Evolutionary conservation across 148 eudicot genomes (phyloP), one percentile per base, ranked within the genome.

Genomic region (Rhododendron molle): DNA sequence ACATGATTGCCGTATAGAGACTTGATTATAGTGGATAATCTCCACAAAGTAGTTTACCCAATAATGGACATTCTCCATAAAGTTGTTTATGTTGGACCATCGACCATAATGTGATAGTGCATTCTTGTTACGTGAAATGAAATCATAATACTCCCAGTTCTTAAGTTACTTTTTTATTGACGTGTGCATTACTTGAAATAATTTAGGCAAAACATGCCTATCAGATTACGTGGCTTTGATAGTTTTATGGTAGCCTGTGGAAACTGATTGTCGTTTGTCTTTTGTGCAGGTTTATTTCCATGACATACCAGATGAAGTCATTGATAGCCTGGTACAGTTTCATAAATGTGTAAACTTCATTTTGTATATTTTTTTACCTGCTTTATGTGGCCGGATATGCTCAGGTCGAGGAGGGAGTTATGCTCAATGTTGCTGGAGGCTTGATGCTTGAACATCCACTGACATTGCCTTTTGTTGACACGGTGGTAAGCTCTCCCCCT

Each of bases 361-460:
- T 50, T 32, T 36, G 12, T 49, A 49, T 73, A 72, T 60, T 72
- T 7, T 30, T 38, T 30, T 7, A 28, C 32, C 72, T 16, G 23
- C 44, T 79, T 74, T 38, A 32, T 14, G 3, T 4, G 8, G 32
- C 21, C 9, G 13, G n/a, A 30, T 83, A 14, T 67, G 20, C 58
- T 86, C 81, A 92, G 94, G 88, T 92, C 12, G 91, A 89, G 60
- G 94, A 92, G 77, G 94, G 76, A 82, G 81, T 92, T 36, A 89
- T 81, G 80, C 90, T 90, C 77, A 89, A 89, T 76, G 94, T 92
- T 81, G 94, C 94, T 84, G 94, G 94, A 18, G 94, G 90, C 82
- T 88, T 92, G 90, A 92, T 91, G 91, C 89, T 92, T 85, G 94
- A 92, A 81, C 94, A 92, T 86, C 94, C 94, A 26, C 46, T 92